A percentile compares a stretch with the other conserved stretches of the same genome.
Conservation (phyloP, 2,329 filamentous ascomycete species). For the Aspergillus arachidicola region DNA sequence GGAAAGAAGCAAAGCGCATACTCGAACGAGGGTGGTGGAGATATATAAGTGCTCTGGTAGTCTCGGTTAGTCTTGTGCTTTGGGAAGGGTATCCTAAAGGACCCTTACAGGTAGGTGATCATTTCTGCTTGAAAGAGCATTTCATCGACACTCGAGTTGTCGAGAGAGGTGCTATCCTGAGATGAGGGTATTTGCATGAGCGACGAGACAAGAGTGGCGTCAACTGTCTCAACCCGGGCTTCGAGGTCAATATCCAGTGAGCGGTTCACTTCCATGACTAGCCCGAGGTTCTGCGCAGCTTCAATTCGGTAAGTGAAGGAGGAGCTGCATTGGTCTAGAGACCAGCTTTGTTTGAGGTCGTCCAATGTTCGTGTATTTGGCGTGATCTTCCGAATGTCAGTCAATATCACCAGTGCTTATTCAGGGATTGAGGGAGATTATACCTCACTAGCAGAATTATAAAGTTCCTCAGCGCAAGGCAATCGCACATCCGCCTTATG, state of each 20-base stretch:
- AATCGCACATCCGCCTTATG: conserved; percentile 66
- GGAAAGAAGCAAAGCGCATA: conserved; percentile 43
- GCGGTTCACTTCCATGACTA: conserved; percentile 58
- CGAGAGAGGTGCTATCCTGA: conserved; percentile 65
- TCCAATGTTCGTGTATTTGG: conserved; percentile 56
- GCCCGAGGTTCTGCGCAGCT: conserved; percentile 71
- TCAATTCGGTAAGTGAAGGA: conserved; percentile 81
- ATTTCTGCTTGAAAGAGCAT: conserved; percentile 34
- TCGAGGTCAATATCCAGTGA: conserved; percentile 25
- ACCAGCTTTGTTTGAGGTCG: conserved; percentile 59
- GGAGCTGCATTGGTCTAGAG: conserved; percentile 67
- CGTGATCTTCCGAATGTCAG: conserved; percentile 52
- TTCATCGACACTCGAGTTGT: conserved; percentile 70
- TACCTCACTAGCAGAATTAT: conserved; percentile 21
- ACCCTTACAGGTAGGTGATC: conserved; percentile 30
- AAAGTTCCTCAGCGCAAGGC: conserved; percentile 73
- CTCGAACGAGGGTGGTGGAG: conserved; percentile 75
- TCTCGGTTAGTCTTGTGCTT: not conserved
- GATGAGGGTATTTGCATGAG: conserved; percentile 68
- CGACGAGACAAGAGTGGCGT: conserved; percentile 60
- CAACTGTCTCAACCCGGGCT: conserved; percentile 51
- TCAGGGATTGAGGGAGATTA: not conserved
- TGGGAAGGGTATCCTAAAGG: not conserved
- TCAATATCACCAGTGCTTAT: not conserved
- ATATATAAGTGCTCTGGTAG: conserved; percentile 57